Evolutionary conservation across 2,329 filamentous ascomycete species (phyloP).

Genomic region (Curvularia eragrostidis): DNA sequence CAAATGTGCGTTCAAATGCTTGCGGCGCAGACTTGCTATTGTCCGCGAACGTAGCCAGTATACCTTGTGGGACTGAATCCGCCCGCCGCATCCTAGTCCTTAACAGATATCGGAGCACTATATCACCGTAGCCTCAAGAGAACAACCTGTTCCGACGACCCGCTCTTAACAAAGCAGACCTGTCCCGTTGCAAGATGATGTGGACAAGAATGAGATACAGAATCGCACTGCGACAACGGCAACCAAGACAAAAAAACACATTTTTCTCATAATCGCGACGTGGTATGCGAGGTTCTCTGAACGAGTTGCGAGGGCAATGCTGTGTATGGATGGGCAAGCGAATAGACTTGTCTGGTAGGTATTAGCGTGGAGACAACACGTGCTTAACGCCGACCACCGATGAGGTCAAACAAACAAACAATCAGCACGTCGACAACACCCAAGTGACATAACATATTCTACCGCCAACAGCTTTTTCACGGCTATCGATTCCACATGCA

Average conservation of each 20-base stretch:
- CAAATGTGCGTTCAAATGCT: background rate
- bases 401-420: slow-evolving; percentile 30
- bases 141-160: background rate
- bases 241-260: background rate
- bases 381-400: slow-evolving; percentile 27
- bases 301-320: background rate
- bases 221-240: background rate
- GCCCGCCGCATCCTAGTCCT: background rate
- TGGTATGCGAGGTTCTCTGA: background rate
- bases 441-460: slow-evolving; percentile 17
- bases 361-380: slow-evolving; percentile 8
- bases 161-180: background rate
- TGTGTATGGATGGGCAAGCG: background rate
- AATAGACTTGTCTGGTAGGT: background rate
- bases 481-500: slow-evolving; percentile 20
- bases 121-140: background rate
- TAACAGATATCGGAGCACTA: background rate
- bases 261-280: background rate
- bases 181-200: background rate
- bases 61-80: background rate
- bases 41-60: background rate
- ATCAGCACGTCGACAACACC: slow-evolving; percentile 7
- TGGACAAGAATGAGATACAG: background rate
- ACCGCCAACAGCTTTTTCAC: background rate
- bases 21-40: background rate